Evolutionary conservation across 139 green algal species (phyloP), one percentile per base, ranked within the genome.

Genomic region (Ettlia oleoabundans): DNA sequence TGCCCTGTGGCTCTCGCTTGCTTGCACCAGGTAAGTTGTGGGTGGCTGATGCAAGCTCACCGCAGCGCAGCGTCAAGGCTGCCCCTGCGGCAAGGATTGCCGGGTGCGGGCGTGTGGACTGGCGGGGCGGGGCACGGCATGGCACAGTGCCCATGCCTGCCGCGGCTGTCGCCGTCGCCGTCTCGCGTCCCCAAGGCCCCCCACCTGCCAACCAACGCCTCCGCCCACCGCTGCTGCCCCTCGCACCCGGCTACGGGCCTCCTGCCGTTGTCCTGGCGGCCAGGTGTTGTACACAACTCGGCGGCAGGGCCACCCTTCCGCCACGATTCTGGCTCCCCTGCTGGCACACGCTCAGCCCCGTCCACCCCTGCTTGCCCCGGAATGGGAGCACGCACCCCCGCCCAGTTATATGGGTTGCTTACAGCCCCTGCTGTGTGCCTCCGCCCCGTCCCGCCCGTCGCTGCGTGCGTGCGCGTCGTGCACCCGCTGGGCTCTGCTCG

Each of bases 41-140:
- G 71, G 71, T 78, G 71, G 71, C 71, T 64, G 35, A 19, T 52
- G 35, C 73, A 80, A 68, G 73, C 73, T 80, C 73, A 80, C 73
- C 73, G 73, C 73, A 67, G 73, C 73, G 35, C 53, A 43, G 73
- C 52, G 2, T 40, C 53, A 35, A 9, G 35, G 73, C 53, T 43
- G 52, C 53, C 26, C 52, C 73, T 67, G 73, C 73, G 73, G 73
- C 35, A 68, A 80, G 73, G 73, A 80, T 37, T 53, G 33, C 38
- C 73, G 32, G 6, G 42, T 37, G 58, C 42, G 43, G 26, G 28
- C 1, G 18, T n/a, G 21, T 37, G 67, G 70, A 40, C 42, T 8
- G 19, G 66, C 19, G 70, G 42, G 30, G 70, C 42, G 42, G 13
- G 19, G 66, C 41, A 28, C 68, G 40, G n/a, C 37, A 9, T 58